Evolutionary conservation across 352 stramenopile genomes (phyloP), one percentile per base, ranked within the genome.

Genomic region (Globisporangium nunn): DNA sequence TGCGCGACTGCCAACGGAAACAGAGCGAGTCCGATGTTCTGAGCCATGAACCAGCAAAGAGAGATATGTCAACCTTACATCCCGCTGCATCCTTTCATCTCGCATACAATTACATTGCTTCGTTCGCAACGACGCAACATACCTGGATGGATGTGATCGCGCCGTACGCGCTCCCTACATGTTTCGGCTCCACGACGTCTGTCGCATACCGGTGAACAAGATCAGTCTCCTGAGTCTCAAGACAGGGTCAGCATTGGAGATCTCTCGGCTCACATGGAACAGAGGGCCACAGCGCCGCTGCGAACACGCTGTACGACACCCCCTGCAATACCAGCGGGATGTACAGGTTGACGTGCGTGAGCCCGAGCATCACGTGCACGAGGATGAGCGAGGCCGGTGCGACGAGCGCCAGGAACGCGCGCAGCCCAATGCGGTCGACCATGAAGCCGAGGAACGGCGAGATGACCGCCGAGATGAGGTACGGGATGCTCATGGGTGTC

Each of bases 101-200:
- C 11, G 3, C 37, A 17, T 10, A 12, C 37, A 43, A 1, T 4
- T 10, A 12, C 37, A 43, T 4, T 4, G 1, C 10, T 17, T 12
- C 11, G 11, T 4, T 17, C 37, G 15, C 7, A 15, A 35, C 23
- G 54, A 56, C 40, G 49, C 44, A 61, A 58, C 30, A n/a, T 47
- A 90, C 83, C 67, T 93, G 92, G 37, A 97, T 93, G n/a, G 88
- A 91, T 31, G 89, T 97, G 61, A 98, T 96, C 7, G 95, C 77
- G 29, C 93, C 93, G 67, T 97, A 98, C 4, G 91, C 93, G 49
- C 86, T 96, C 41, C 92, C 93, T 11, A 93, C 82, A 43, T 90
- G 85, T 59, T 91, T 82, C 46, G 83, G 69, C 45, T 95, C 73
- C 5, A 98, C 91, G 46, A 96, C 82, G 47, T 97, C 83, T 82